Evolutionary conservation across 352 stramenopile genomes (phyloP), one percentile per base, ranked within the genome.

Genomic region (Globisporangium cystogenes): DNA sequence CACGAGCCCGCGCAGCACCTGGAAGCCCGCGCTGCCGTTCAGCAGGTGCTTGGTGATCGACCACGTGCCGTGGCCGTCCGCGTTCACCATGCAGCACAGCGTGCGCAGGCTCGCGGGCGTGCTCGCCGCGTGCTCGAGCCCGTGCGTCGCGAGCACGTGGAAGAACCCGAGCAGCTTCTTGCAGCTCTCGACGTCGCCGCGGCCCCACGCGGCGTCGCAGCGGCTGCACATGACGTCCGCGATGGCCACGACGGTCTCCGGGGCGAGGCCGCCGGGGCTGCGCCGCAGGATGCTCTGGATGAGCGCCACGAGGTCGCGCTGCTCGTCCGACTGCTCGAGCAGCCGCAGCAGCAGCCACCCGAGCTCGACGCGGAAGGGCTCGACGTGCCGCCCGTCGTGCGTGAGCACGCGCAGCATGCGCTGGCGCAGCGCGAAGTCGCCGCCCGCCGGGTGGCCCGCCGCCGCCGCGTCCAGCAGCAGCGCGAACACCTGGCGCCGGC

Each of bases 61-160:
- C 84, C 84, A 95, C 33, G 82, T 91, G 29, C 75, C 82, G 55
- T 91, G 75, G 18, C 81, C 82, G 50, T 93, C 82, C 8, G 76
- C 76, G 51, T 95, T 95, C 10, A 93, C 82, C 53, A 95, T 75
- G 49, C 77, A 91, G 51, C 85, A 93, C 4, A 95, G 58, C 14
- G 85, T 90, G 20, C 75, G 71, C 24, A 95, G 59, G 55, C 78
- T 90, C 4, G 60, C 70, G 3, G 76, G 74, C 1, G 72, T 82
- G 18, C 74, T 82, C 7, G 82, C 75, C 1, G 76, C 81, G 45
- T 73, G 68, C 15, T 86, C 82, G 7, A 88, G 60, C 16, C 74
- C 67, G 50, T 90, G 71, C 0, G 69, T 75, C 29, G 72, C 76
- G 1, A 95, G 41, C 16, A 90, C 72, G 40, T 90, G 75, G 49